Base-by-base conservation (phyloP, 768 basidiomycete species). In the Candolleomyces eurysporus region DNA sequence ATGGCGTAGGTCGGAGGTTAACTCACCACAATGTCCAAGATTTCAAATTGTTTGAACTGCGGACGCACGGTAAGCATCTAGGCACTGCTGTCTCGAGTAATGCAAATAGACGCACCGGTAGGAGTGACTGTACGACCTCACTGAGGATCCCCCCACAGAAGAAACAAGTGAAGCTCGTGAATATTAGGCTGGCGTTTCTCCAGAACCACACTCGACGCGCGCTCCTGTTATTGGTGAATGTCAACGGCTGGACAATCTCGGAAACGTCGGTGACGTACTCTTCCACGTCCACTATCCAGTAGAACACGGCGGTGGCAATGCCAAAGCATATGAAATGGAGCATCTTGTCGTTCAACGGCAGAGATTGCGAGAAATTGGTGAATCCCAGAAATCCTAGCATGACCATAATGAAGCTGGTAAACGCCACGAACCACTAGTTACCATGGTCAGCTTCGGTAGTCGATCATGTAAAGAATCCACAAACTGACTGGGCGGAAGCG, bases 281-380 rank as follows among this genome's bases (percentile, higher is more conserved):
- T 61, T 94, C 92, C 9, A 92, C 87, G 67, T 94, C 92, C 39
- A 92, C 82, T 51, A 94, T 91, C 68, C 93, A 94, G 73, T 92
- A 94, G 72, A 94, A 94, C 6, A 93, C 84, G 3, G 75, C 86
- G 0, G 91, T 94, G 1, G 91, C 90, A 26, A 90, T 63, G 58
- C 79, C 78, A 61, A 94, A 89, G 71, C 90, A 92, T 11, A 90
- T 65, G 68, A 94, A 91, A 68, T 90, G 92, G 30, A 92, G 74
- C 16, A 93, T 69, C 73, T 92, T 92, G 82, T 89, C 88, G 68
- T 91, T 91, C 17, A 93, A 68, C 1, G 90, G 90, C 22, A 92
- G 69, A 11, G 83, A 73, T 62, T 79, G 78, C 17, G 86, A 77
- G 65, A 89, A 77, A 73, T 90, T 84, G 46, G 92, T 90, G 72